Evolutionary conservation across 2,329 filamentous ascomycete genomes (phyloP).

Genomic region (Metarhizium guizhouense): DNA sequence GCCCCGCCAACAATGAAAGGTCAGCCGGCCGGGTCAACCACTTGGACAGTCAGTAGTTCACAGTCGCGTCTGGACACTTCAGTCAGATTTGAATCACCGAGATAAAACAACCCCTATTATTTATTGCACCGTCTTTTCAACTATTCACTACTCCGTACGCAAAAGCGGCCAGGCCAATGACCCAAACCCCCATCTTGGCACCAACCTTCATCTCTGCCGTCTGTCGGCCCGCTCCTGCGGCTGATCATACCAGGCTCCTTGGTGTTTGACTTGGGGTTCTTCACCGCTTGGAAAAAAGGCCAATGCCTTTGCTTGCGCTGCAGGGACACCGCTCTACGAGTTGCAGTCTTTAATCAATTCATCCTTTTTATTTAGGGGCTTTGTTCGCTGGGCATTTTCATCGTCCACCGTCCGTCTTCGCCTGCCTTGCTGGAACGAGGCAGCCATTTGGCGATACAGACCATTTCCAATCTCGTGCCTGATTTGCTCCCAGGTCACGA

Average conservation of each 20-base stretch:
- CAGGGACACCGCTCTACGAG: background rate
- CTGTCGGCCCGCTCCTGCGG: background rate
- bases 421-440: too few relatives aligned
- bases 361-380: too few relatives aligned
- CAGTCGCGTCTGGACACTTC: too few relatives aligned
- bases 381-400: too few relatives aligned
- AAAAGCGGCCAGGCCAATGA: background rate
- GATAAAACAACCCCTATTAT: background rate
- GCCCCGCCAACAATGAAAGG: too few relatives aligned
- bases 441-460: too few relatives aligned
- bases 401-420: too few relatives aligned
- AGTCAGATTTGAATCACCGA: too few relatives aligned
- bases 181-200: too few relatives aligned
- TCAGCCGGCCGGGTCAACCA: too few relatives aligned
- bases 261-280: background rate
- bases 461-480: background rate
- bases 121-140: background rate
- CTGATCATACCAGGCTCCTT: background rate
- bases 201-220: background rate
- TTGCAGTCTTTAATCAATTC: background rate
- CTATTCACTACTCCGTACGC: background rate
- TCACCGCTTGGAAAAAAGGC: background rate
- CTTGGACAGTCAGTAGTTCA: too few relatives aligned
- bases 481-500: constrained; percentile 2
- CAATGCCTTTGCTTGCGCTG: background rate